A percentile compares a stretch with the other conserved stretches of the same genome.
Evolutionary conservation across 352 stramenopile species (phyloP).

Genomic region (Phytopythium sindhum): DNA sequence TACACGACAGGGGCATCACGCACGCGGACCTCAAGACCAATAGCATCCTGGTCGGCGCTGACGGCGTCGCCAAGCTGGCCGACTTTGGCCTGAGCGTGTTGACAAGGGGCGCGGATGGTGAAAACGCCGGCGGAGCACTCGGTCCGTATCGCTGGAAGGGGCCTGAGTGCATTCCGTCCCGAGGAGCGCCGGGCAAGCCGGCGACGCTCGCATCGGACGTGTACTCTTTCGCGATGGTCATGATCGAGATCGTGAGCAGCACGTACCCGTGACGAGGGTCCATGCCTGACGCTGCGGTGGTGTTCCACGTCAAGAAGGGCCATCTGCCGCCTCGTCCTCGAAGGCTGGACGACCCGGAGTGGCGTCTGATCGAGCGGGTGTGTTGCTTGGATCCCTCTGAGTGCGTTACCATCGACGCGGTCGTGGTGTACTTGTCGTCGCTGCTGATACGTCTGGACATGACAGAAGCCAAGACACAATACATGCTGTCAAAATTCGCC

Average conservation of each 20-base stretch:
- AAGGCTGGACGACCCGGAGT: slow-evolving; percentile 1
- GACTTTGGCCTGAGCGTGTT: slow-evolving; percentile 24
- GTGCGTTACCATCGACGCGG: slow-evolving; percentile 5
- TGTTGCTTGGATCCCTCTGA: slow-evolving; percentile 6
- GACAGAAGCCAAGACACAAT: not conserved
- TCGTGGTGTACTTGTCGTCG: slow-evolving; percentile 6
- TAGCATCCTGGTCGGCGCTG: slow-evolving; percentile 65
- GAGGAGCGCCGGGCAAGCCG: not conserved
- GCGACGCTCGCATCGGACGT: slow-evolving; percentile 16
- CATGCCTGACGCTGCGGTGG: slow-evolving; percentile 6
- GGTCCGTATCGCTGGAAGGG: slow-evolving; percentile 13
- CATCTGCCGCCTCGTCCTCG: not conserved
- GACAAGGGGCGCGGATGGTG: not conserved
- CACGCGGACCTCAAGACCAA: slow-evolving; percentile 75
- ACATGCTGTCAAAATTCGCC: not conserved
- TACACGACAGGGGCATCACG: slow-evolving; percentile 41
- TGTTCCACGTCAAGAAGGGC: slow-evolving; percentile 3
- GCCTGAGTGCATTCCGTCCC: slow-evolving; percentile 5
- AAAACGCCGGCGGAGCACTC: not conserved
- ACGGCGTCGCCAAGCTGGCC: slow-evolving; percentile 14
- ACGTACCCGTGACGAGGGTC: slow-evolving; percentile 8
- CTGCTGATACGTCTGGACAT: not conserved
- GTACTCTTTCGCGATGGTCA: slow-evolving; percentile 22
- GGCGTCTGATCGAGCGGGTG: slow-evolving; percentile 16
- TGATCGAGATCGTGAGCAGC: slow-evolving; percentile 15